These are phyloP conservation scores for Globisporangium lucens DNA, from an alignment of 352 stramenopile genomes.

Conservation along the genomic window DNA sequence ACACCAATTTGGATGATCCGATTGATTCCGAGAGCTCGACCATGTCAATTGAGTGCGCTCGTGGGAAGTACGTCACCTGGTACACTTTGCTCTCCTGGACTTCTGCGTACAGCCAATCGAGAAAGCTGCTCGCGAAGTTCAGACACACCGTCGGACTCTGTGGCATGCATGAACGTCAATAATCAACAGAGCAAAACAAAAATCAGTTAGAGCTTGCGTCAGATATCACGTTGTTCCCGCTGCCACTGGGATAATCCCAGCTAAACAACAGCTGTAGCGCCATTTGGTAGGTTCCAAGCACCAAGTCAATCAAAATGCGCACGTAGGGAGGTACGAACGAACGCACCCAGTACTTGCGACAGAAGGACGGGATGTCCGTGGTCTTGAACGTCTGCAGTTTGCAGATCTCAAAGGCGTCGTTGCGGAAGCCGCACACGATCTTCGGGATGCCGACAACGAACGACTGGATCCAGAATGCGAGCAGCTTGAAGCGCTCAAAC, in stretches of 20 bases:
- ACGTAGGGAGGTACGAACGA: background rate
- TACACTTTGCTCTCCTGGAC: conserved; percentile 39
- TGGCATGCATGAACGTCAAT: too few relatives aligned
- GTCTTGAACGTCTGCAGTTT: conserved; percentile 72
- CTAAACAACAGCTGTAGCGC: background rate
- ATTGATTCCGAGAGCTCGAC: background rate
- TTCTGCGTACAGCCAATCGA: conserved; percentile 57
- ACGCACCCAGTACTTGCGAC: conserved; percentile 70
- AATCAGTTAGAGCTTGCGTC: background rate
- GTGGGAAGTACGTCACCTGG: conserved; percentile 45
- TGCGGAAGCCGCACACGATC: conserved; percentile 73
- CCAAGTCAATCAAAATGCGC: background rate
- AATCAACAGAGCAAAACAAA: background rate
- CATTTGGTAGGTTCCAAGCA: background rate
- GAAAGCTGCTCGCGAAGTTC: conserved; percentile 57
- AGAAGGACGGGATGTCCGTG: conserved; percentile 58
- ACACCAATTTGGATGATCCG: conserved; percentile 3
- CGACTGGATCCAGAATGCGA: conserved; percentile 86
- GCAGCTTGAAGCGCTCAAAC: conserved; percentile 77
- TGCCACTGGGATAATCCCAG: background rate
- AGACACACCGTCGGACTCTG: conserved; percentile 61
- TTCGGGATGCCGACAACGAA: conserved; percentile 67
- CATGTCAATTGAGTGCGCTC: conserved; percentile 51
- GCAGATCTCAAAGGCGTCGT: conserved; percentile 51
- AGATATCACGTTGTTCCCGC: background rate